Percentiles rank a stretch among this genome's conserved stretches.
phyloP scores from a whole-genome alignment of 257 asterid species.

The Hygrophila difformis region DNA sequence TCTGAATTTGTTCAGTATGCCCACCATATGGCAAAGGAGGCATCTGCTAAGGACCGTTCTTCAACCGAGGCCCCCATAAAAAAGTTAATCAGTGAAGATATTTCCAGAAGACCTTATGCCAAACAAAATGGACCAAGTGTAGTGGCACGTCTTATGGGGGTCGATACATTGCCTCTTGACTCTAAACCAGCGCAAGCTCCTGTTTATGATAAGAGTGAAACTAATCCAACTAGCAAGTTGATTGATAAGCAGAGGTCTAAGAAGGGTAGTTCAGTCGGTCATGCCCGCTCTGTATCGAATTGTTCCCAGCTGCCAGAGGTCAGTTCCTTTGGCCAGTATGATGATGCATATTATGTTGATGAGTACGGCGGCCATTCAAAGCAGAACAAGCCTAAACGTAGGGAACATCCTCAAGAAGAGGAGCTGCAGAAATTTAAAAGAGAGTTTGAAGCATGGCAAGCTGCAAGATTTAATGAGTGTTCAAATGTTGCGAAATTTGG shows the following conservation, averaged over 20 bases:
- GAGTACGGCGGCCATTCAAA: slow-evolving; percentile 21
- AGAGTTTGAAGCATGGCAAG: slow-evolving; percentile 94
- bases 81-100: slow-evolving; percentile 66
- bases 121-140: slow-evolving; percentile 65
- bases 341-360: slow-evolving; percentile 24
- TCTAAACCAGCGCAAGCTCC: slow-evolving; percentile 26
- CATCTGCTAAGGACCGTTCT: slow-evolving; percentile 33
- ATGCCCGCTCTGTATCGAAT: slow-evolving; percentile 20
- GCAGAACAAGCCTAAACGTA: slow-evolving; percentile 45
- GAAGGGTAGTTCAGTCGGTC: slow-evolving; percentile 30
- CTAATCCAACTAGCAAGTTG: slow-evolving; percentile 20
- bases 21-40: slow-evolving; percentile 34
- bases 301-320: slow-evolving; percentile 32
- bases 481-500: slow-evolving; percentile 38
- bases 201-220: slow-evolving; percentile 26
- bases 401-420: slow-evolving; percentile 98
- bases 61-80: slow-evolving; percentile 62
- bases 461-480: slow-evolving; percentile 60
- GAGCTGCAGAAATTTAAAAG: slow-evolving; percentile 89
- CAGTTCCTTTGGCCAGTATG: slow-evolving; percentile 24
- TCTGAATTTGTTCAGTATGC: slow-evolving; percentile 65
- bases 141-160: slow-evolving; percentile 99
- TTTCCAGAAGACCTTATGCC: slow-evolving; percentile 35
- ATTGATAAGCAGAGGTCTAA: slow-evolving; percentile 23
- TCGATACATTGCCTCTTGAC: slow-evolving; percentile 65